These are phyloP conservation scores for Balansia obtecta DNA, from an alignment of 2,329 filamentous ascomycete genomes.

Conservation along the genomic window DNA sequence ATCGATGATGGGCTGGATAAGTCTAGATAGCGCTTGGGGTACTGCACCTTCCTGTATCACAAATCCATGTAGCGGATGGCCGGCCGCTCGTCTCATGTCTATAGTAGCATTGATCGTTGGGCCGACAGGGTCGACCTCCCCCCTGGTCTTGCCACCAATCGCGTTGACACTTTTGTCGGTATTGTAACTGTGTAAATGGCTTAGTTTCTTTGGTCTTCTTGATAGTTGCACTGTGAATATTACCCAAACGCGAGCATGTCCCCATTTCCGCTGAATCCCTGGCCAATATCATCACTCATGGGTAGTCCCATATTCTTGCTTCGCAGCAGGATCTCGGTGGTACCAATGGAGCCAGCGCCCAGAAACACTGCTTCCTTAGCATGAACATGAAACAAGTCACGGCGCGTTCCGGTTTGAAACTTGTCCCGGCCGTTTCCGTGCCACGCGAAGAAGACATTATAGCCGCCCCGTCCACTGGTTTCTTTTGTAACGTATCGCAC, in stretches of 20 bases:
- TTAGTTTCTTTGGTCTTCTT: not conserved
- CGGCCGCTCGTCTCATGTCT: slow-evolving; percentile 36
- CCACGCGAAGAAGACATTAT: slow-evolving; percentile 53
- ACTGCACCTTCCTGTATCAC: slow-evolving; percentile 53
- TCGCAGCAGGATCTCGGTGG: slow-evolving; percentile 52
- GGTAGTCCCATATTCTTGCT: slow-evolving; percentile 45
- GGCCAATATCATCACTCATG: slow-evolving; percentile 44
- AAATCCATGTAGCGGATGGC: slow-evolving; percentile 47
- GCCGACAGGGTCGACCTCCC: slow-evolving; percentile 31
- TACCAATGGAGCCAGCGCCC: slow-evolving; percentile 51
- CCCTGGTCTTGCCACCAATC: slow-evolving; percentile 29
- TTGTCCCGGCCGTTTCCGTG: slow-evolving; percentile 42
- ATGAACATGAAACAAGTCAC: slow-evolving; percentile 55
- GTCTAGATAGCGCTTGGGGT: slow-evolving; percentile 40
- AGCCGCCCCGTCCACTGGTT: slow-evolving; percentile 34
- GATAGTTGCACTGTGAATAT: not conserved
- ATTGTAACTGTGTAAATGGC: slow-evolving; percentile 36
- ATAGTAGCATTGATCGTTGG: slow-evolving; percentile 53
- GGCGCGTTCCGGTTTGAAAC: slow-evolving; percentile 38
- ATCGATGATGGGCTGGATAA: slow-evolving; percentile 46
- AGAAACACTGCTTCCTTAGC: slow-evolving; percentile 54
- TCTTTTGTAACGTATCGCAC: slow-evolving; percentile 49
- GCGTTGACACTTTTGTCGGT: slow-evolving; percentile 43
- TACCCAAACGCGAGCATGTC: slow-evolving; percentile 52
- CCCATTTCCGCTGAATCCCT: slow-evolving; percentile 53